Evolutionary conservation across 2,329 filamentous ascomycete genomes (phyloP).

Genomic region (Helotiales sp.): DNA sequence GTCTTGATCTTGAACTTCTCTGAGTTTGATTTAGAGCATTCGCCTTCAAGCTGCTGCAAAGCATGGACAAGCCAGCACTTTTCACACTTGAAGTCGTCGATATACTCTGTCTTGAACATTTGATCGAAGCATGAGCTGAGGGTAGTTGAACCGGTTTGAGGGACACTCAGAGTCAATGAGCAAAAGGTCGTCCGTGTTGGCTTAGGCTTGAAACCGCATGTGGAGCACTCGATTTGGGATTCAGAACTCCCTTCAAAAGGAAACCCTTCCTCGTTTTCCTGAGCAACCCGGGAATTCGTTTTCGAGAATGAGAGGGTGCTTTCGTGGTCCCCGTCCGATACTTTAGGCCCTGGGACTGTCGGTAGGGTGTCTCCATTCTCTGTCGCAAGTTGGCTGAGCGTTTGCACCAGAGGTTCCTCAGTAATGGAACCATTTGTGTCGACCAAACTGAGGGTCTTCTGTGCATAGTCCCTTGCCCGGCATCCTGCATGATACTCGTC

Average conservation of each 20-base stretch:
- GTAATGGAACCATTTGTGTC: neutral
- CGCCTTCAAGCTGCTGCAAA: constrained; percentile 57
- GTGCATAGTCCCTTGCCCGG: constrained; percentile 65
- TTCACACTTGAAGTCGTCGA: constrained; percentile 96
- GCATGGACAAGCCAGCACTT: constrained; percentile 87
- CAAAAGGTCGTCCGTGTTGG: constrained; percentile 84
- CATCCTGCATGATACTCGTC: constrained; percentile 91
- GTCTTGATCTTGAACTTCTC: constrained; percentile 51
- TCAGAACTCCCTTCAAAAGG: constrained; percentile 90
- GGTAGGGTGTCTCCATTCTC: constrained; percentile 5
- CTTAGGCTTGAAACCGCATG: constrained; percentile 86
- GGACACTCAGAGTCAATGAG: constrained; percentile 88
- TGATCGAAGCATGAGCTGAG: constrained; percentile 89
- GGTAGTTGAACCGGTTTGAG: constrained; percentile 76
- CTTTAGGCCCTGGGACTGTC: neutral
- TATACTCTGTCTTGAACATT: constrained; percentile 91
- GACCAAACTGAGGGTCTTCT: constrained; percentile 24
- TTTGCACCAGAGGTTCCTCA: constrained; percentile 8
- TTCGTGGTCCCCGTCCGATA: constrained; percentile 1
- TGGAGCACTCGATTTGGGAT: constrained; percentile 92
- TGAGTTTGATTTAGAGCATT: constrained; percentile 56
- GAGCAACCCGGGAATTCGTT: neutral
- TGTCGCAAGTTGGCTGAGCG: constrained; percentile 9
- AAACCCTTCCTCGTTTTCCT: constrained; percentile 67
- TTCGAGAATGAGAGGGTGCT: neutral